phyloP scores from a whole-genome alignment of 805 yeast genomes.

The Wickerhamiella kurtzmanii region DNA sequence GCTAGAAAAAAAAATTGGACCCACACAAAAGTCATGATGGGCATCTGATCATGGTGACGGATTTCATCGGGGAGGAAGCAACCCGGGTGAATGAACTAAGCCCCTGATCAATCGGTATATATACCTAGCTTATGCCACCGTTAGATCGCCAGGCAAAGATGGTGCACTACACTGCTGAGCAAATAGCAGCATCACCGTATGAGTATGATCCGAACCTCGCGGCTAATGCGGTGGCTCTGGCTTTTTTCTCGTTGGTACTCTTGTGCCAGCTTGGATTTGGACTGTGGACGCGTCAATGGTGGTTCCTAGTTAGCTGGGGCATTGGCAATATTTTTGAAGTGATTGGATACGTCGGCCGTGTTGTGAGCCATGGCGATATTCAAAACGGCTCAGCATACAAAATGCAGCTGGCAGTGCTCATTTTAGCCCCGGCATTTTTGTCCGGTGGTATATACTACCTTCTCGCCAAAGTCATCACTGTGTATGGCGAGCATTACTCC shows the following conservation, averaged over 20 bases:
- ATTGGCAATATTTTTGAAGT: slow-evolving; percentile 44
- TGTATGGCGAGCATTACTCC: slow-evolving; percentile 43
- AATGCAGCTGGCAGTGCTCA: slow-evolving; percentile 50
- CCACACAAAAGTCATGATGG: too few relatives aligned
- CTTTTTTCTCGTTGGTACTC: slow-evolving; percentile 13
- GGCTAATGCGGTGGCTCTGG: background rate
- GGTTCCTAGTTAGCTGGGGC: slow-evolving; percentile 24
- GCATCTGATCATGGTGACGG: too few relatives aligned
- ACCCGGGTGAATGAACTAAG: too few relatives aligned
- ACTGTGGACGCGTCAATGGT: slow-evolving; percentile 37
- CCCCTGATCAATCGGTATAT: too few relatives aligned
- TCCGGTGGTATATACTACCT: slow-evolving; percentile 68
- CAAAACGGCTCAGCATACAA: slow-evolving; percentile 32
- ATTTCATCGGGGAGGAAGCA: too few relatives aligned
- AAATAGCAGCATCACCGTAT: background rate
- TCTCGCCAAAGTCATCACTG: slow-evolving; percentile 47
- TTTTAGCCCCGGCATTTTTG: slow-evolving; percentile 64
- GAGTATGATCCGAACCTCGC: background rate
- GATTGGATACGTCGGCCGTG: slow-evolving; percentile 51
- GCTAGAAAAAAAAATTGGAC: too few relatives aligned
- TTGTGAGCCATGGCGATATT: slow-evolving; percentile 30
- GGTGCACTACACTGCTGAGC: background rate
- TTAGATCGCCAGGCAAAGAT: too few relatives aligned
- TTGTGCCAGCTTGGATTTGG: slow-evolving; percentile 31
- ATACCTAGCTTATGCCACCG: too few relatives aligned